Conservation (phyloP, 1,139 yeast genomes). For the Yamadazyma pseudoaaseri region DNA sequence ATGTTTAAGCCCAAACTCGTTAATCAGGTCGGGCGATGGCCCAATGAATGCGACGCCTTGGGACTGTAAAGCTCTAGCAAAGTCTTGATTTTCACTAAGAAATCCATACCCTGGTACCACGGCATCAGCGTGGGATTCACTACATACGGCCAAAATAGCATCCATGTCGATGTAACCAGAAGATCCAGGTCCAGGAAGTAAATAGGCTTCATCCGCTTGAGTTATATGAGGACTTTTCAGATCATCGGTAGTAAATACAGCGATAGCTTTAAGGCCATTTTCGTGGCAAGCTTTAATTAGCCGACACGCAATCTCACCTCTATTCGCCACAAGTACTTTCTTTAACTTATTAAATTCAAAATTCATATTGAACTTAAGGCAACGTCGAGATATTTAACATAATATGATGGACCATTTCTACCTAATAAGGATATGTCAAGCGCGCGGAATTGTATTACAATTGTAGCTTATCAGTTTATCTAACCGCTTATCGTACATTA, state of each 20-base stretch:
- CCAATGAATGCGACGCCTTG: slow-evolving; percentile 6
- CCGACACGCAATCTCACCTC: slow-evolving; percentile 10
- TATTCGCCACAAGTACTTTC: slow-evolving; percentile 6
- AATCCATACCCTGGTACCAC: slow-evolving; percentile 47
- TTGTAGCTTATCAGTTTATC: no score
- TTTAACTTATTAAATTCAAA: slow-evolving; percentile 1
- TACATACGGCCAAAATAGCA: slow-evolving; percentile 5
- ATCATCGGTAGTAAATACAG: slow-evolving; percentile 7
- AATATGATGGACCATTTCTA: no score
- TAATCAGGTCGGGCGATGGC: slow-evolving; percentile 6
- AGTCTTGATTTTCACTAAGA: slow-evolving; percentile 7
- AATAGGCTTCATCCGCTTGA: slow-evolving; percentile 6
- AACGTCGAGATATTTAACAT: no score
- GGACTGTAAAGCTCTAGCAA: slow-evolving; percentile 3
- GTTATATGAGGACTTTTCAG: slow-evolving; percentile 5
- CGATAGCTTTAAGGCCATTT: slow-evolving; percentile 3
- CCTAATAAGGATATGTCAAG: no score
- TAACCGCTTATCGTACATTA: no score
- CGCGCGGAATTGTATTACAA: no score
- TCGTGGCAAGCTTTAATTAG: slow-evolving; percentile 6
- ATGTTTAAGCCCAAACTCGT: slow-evolving; percentile 8
- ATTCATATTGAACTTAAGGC: no score
- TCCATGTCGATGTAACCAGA: slow-evolving; percentile 7
- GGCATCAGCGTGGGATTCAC: slow-evolving; percentile 31
- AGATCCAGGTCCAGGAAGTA: slow-evolving; percentile 4